Evolutionary conservation across 2,329 filamentous ascomycete species (phyloP).

Genomic region (Macroventuria anomochaeta): DNA sequence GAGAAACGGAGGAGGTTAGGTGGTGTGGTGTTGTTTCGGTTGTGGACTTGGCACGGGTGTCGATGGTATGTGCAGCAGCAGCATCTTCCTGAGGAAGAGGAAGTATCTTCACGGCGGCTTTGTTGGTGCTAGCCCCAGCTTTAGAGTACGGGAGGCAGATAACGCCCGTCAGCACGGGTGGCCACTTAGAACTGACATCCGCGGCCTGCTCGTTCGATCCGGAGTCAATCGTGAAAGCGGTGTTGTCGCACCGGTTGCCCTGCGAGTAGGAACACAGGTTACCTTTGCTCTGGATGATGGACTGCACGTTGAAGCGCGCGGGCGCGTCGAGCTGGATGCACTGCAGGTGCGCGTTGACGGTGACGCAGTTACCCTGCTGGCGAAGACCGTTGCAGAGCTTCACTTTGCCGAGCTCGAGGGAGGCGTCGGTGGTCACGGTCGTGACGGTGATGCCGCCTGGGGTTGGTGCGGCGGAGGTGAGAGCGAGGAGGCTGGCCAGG

Average conservation of each 20-base stretch:
- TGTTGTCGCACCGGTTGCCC: neutral
- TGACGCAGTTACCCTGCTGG: neutral
- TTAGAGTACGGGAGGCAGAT: neutral
- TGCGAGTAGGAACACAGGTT: neutral
- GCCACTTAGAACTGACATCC: neutral
- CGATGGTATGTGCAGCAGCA: no score
- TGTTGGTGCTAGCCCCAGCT: no score
- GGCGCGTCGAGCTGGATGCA: neutral
- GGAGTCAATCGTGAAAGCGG: neutral
- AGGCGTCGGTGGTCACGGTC: neutral
- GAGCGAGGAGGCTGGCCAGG: neutral
- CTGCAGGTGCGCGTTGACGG: neutral
- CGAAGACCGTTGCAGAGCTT: neutral
- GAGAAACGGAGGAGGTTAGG: neutral
- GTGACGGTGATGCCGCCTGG: neutral
- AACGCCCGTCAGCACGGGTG: neutral
- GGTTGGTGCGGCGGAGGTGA: neutral
- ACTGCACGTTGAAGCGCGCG: neutral
- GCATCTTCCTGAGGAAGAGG: no score
- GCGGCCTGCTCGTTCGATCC: neutral
- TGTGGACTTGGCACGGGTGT: neutral
- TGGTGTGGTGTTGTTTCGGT: neutral
- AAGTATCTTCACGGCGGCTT: no score
- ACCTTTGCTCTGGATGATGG: neutral
- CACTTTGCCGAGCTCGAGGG: neutral